These are phyloP conservation scores for Zymoseptoria brevis DNA, from an alignment of 2,329 filamentous ascomycete genomes.

Conservation along the genomic window DNA sequence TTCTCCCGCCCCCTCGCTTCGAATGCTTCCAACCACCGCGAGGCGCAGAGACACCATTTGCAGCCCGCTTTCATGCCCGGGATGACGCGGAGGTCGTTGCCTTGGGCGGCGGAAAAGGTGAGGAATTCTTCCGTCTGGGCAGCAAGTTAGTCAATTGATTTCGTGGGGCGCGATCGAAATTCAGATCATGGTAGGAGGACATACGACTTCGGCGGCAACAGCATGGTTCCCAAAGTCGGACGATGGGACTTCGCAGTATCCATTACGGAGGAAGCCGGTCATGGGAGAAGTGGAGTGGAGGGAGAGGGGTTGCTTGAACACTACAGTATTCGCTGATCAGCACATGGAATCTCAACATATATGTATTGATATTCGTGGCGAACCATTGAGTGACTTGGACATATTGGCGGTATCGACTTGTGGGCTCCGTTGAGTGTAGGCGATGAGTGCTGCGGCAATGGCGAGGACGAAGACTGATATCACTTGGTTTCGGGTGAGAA, in stretches of 20 bases:
- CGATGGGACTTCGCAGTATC: slow-evolving; percentile 50
- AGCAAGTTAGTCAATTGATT: too few relatives aligned
- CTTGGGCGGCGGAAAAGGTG: slow-evolving; percentile 50
- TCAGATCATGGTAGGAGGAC: neutral
- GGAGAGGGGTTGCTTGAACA: slow-evolving; percentile 51
- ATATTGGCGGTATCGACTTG: slow-evolving; percentile 18
- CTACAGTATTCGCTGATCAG: slow-evolving; percentile 26
- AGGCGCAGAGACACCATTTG: slow-evolving; percentile 57
- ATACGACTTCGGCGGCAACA: slow-evolving; percentile 45
- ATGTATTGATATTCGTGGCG: neutral
- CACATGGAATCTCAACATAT: too few relatives aligned
- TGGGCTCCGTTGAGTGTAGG: slow-evolving; percentile 11
- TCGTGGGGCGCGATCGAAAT: neutral
- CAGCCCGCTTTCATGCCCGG: slow-evolving; percentile 49
- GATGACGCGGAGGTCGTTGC: slow-evolving; percentile 50
- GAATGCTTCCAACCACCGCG: slow-evolving; percentile 51
- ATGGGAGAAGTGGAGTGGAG: slow-evolving; percentile 51
- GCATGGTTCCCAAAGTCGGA: slow-evolving; percentile 53
- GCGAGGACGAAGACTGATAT: slow-evolving; percentile 2
- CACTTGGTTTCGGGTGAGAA: neutral
- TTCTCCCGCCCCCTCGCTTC: slow-evolving; percentile 42
- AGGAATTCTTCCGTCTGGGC: slow-evolving; percentile 45
- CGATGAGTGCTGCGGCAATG: slow-evolving; percentile 2
- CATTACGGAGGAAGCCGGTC: slow-evolving; percentile 55
- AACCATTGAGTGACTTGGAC: slow-evolving; percentile 31